Conservation (phyloP, 805 yeast genomes). For the Candida awuae region DNA sequence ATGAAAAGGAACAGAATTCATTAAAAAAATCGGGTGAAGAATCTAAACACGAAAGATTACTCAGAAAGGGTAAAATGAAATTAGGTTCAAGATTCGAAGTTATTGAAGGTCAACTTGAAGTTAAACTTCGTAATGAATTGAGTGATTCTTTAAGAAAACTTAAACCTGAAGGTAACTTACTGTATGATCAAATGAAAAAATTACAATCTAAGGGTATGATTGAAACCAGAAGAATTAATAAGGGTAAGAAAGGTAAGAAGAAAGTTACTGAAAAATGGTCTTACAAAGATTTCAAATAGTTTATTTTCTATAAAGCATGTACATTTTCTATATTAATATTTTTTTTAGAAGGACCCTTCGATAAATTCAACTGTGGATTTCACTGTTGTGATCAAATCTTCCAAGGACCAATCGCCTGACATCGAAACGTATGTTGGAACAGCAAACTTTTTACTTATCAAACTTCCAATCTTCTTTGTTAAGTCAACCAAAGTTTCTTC, state of each 20-base stretch:
- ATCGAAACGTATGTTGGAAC: constrained; percentile 40
- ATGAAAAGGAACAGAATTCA: constrained; percentile 5
- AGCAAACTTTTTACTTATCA: constrained; percentile 33
- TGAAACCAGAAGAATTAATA: constrained; percentile 68
- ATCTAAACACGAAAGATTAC: constrained; percentile 17
- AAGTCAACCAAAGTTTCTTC: constrained; percentile 35
- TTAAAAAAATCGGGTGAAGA: constrained; percentile 10
- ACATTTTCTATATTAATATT: constrained; percentile 1
- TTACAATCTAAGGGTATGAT: constrained; percentile 80
- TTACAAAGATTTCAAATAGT: constrained; percentile 74
- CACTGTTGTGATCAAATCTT: constrained; percentile 25
- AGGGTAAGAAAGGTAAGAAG: constrained; percentile 58
- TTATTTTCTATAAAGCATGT: background rate
- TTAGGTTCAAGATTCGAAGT: constrained; percentile 37
- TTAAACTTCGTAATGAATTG: constrained; percentile 83
- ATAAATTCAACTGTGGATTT: constrained; percentile 26
- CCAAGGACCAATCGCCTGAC: constrained; percentile 32
- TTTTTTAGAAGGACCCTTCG: constrained; percentile 17
- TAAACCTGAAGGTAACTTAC: constrained; percentile 83
- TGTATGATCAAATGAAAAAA: constrained; percentile 73
- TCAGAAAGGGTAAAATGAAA: constrained; percentile 28
- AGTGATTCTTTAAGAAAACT: constrained; percentile 75
- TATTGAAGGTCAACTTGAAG: constrained; percentile 46
- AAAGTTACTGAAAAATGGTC: constrained; percentile 90
- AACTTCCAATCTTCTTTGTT: constrained; percentile 34